Evolutionary conservation across 306 rosid species (phyloP), one percentile per base, ranked within the genome.

Genomic region (Prunus armeniaca): DNA sequence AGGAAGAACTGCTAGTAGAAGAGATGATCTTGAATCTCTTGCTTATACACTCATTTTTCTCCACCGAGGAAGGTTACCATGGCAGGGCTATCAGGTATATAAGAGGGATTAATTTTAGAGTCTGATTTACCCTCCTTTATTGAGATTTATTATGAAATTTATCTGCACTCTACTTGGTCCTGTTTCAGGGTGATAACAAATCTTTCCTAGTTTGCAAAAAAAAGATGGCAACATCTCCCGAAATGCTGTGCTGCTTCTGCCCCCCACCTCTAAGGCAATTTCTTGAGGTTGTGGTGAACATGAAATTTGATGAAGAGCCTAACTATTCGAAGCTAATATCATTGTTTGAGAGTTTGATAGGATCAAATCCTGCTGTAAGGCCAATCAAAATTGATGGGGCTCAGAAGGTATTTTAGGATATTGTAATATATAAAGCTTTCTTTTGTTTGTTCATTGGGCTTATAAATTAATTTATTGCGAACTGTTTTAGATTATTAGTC

Each of bases 251-350:
- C 84, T 90, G 97, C 85, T 87, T 86, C 87, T 94, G 97, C 81
- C 98, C 97, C 19, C 79, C 91, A 70, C 93, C 98, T 76, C 83
- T 94, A 55, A 91, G 75, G 81, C 93, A 87, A 65, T 94, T 94
- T 89, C 96, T 94, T 65, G 97, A 91, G 86, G 75, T 73, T 63
- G 98, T 94, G 72, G 98, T 94, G 77, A 94, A 87, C 86, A 91
- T 94, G 98, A 94, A 86, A 83, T 94, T 94, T 85, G 98, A 94
- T 41, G 98, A 94, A 84, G 98, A 91, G 77, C 98, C 98, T 52
- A 91, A 91, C 82, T 94, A 94, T 81, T 87, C 91, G 9, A 91
- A 89, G 85, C 76, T 94, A 65, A 90, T 91, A 76, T 86, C 98
- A 32, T 69, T 94, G 75, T 94, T 94, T 82, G 97, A 94, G 82